A percentile compares a stretch with the other conserved stretches of the same genome.
phyloP scores from a whole-genome alignment of 2,329 filamentous ascomycete species.

The Plectosphaerella cucumerina region DNA sequence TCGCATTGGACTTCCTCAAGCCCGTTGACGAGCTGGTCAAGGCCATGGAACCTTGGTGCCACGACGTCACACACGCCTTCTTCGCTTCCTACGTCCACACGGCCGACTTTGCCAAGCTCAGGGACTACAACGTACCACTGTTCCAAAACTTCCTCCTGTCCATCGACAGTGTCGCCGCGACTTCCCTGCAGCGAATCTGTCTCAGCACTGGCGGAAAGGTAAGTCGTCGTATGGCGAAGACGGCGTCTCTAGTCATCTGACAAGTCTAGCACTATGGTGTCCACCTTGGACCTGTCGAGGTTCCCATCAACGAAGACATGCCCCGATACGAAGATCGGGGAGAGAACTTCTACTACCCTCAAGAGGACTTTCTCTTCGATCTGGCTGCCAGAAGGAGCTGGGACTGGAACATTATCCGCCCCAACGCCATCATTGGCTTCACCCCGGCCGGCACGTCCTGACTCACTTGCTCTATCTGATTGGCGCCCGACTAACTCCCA shows the following conservation, averaged over 20 bases:
- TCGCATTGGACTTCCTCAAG: constrained; percentile 10
- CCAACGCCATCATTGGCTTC: constrained; percentile 22
- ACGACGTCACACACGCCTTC: constrained; percentile 11
- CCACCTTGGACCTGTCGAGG: constrained; percentile 37
- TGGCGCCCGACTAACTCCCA: no score
- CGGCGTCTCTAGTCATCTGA: constrained; percentile 14
- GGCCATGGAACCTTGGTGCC: constrained; percentile 2
- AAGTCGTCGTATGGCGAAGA: not conserved
- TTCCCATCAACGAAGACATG: constrained; percentile 37
- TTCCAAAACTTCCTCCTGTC: constrained; percentile 9
- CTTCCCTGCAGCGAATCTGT: constrained; percentile 6
- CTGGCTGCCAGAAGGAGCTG: constrained; percentile 12
- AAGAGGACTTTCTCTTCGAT: constrained; percentile 33
- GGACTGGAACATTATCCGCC: constrained; percentile 23
- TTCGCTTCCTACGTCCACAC: constrained; percentile 11
- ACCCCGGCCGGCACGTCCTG: constrained; percentile 18
- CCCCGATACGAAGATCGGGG: constrained; percentile 31
- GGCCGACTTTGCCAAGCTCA: constrained; percentile 7
- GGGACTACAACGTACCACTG: constrained; percentile 7
- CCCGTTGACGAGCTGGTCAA: constrained; percentile 8
- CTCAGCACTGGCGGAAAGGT: constrained; percentile 12
- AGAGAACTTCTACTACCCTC: constrained; percentile 42
- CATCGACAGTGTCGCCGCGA: constrained; percentile 4
- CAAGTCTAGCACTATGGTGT: constrained; percentile 43
- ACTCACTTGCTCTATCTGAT: not conserved